Evolutionary conservation across 805 yeast genomes (phyloP), one percentile per base, ranked within the genome.

Genomic region (Cyberlindnera maritima): DNA sequence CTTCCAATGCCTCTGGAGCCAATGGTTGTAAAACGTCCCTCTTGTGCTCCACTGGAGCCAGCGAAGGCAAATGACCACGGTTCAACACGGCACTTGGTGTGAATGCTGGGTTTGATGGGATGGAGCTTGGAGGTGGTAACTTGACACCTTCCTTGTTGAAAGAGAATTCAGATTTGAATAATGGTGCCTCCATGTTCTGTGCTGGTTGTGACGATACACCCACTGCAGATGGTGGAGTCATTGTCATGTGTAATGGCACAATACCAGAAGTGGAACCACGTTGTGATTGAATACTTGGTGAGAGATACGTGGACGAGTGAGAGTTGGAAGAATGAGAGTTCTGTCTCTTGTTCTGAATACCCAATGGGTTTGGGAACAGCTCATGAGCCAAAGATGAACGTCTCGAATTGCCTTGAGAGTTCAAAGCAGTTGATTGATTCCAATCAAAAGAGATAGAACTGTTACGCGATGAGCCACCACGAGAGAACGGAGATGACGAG

Each of bases 321-420:
- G 62, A 58, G 35, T 49, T 53, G n/a, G n/a, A 47, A 1, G 59
- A 54, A 20, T 48, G 51, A 3, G 62, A 58, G 35, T 49, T 53
- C 4, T 53, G 58, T 43, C 61, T 50, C 37, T 55, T 53, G 15
- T 14, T 32, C 18, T 34, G 39, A 32, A 25, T 38, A 3, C 34
- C 42, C 43, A 50, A 15, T 7, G 54, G 53, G 50, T 66, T 70
- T 6, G 75, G 74, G 60, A 70, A 71, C 42, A 69, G 60, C 47
- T 73, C 77, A 9, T 70, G 75, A 3, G 73, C 75, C 39, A 70
- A 54, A 3, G 74, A 68, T 8, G 75, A 69, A 44, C 75, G 65
- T 54, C 77, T 62, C 44, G 71, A 66, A 36, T 53, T 59, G 2
- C 40, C 29, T 36, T 48, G 47, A 2, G 54, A 47, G 41, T 47